Percentiles rank a stretch among this genome's conserved stretches.
Conservation (phyloP, 768 basidiomycete genomes). For the Pisolithus orientalis region DNA sequence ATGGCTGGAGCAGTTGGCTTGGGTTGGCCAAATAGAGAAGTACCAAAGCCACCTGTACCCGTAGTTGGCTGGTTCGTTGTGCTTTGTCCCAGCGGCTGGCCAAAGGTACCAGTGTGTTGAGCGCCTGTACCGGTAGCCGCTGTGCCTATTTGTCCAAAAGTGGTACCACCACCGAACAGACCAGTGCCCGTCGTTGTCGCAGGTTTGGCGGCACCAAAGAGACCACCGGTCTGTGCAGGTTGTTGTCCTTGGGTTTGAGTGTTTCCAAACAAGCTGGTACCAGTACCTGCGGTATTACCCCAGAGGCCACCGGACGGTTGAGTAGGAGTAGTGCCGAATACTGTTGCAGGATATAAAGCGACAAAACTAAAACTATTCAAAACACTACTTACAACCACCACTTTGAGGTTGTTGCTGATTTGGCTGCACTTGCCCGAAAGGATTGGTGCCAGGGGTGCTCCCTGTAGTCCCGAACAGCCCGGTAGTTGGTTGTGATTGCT, state of each 20-base stretch:
- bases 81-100: conserved; percentile 42
- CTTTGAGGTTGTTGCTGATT: conserved; percentile 32
- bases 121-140: conserved; percentile 25
- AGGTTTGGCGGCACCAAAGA: conserved; percentile 26
- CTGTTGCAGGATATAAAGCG: conserved; percentile 15
- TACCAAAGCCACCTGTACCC: conserved; percentile 30
- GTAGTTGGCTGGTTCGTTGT: conserved; percentile 31
- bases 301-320: conserved; percentile 31
- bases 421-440: conserved; percentile 29
- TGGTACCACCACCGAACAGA: conserved; percentile 41
- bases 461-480: conserved; percentile 25
- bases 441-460: conserved; percentile 15
- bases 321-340: conserved; percentile 31
- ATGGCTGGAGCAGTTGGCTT: conserved; percentile 47
- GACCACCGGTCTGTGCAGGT: conserved; percentile 20
- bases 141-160: conserved; percentile 37
- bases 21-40: conserved; percentile 41
- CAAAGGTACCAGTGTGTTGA: conserved; percentile 40
- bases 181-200: conserved; percentile 25
- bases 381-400: conserved; percentile 27
- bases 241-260: conserved; percentile 34
- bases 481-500: conserved; percentile 18
- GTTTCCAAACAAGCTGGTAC: conserved; percentile 29
- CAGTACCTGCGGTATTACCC: conserved; percentile 26
- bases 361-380: background rate